phyloP scores from a whole-genome alignment of 208 protist genomes.

The Herpetomonas samuelpessoai region DNA sequence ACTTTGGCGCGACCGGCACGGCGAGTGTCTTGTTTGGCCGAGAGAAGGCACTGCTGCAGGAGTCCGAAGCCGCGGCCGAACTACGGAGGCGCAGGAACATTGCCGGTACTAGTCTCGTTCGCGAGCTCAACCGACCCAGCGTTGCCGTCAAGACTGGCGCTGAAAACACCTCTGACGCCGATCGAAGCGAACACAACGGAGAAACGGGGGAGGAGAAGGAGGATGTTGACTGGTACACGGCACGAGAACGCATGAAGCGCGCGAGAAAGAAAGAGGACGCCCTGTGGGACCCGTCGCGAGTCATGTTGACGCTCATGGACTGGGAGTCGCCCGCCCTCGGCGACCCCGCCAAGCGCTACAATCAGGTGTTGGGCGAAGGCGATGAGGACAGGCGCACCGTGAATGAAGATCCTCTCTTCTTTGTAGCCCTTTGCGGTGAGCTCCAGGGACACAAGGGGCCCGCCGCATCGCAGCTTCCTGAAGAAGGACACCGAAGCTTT shows the following conservation, averaged over 20 bases:
- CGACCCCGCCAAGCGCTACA: not conserved
- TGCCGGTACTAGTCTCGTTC: slow-evolving; percentile 1
- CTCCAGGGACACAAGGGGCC: too few species aligned
- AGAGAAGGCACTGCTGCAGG: slow-evolving; percentile 29
- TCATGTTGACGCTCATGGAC: slow-evolving; percentile 80
- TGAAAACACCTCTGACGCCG: not conserved
- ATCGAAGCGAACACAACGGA: not conserved
- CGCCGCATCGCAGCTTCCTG: too few species aligned
- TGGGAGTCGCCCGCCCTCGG: slow-evolving; percentile 39
- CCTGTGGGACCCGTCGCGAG: slow-evolving; percentile 54
- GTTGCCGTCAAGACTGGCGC: not conserved
- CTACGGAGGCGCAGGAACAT: slow-evolving; percentile 11
- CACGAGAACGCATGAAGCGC: slow-evolving; percentile 34
- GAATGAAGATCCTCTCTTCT: not conserved
- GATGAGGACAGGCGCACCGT: not conserved
- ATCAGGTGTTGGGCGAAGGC: not conserved
- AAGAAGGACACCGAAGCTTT: too few species aligned
- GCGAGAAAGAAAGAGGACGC: slow-evolving; percentile 30
- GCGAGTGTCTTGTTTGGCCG: slow-evolving; percentile 10
- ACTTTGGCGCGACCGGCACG: slow-evolving; percentile 29
- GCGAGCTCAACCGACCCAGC: not conserved
- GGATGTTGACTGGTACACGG: slow-evolving; percentile 45
- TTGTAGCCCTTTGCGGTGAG: not conserved
- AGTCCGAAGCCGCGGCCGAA: slow-evolving; percentile 1
- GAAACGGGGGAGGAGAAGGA: slow-evolving; percentile 1